Evolutionary conservation across 805 yeast species (phyloP).

Genomic region (Peterozyma toletana): DNA sequence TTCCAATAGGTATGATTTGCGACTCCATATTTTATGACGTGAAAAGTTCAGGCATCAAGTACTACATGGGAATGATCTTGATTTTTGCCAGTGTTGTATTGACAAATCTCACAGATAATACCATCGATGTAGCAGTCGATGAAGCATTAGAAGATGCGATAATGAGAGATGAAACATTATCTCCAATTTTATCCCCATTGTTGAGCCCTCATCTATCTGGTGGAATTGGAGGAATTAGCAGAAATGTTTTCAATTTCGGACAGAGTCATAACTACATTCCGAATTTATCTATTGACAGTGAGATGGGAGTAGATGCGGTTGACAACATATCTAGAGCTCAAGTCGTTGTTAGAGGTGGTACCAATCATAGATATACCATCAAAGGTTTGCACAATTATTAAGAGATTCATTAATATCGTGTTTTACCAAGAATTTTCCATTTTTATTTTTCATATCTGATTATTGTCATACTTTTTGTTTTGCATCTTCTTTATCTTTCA

Average conservation of each 20-base stretch:
- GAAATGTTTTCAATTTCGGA: slow-evolving; percentile 3
- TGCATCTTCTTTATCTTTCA: too few species aligned
- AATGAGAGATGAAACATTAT: slow-evolving; percentile 32
- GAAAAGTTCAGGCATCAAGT: slow-evolving; percentile 22
- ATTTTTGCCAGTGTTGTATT: slow-evolving; percentile 39
- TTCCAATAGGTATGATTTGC: slow-evolving; percentile 43
- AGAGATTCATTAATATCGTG: too few species aligned
- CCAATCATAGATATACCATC: slow-evolving; percentile 24
- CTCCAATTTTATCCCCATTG: slow-evolving; percentile 41
- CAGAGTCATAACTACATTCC: not conserved
- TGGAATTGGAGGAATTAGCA: slow-evolving; percentile 2
- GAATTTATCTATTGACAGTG: too few species aligned
- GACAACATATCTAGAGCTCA: slow-evolving; percentile 8
- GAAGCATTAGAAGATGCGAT: slow-evolving; percentile 42
- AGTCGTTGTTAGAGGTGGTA: slow-evolving; percentile 25
- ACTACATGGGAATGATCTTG: slow-evolving; percentile 38
- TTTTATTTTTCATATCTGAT: too few species aligned
- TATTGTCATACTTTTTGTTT: too few species aligned
- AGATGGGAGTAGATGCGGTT: too few species aligned
- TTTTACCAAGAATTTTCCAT: too few species aligned
- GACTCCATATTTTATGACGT: slow-evolving; percentile 33
- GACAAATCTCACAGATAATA: slow-evolving; percentile 39
- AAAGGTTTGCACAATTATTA: slow-evolving; percentile 16
- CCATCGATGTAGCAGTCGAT: slow-evolving; percentile 38
- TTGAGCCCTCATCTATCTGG: slow-evolving; percentile 11